phyloP scores from a whole-genome alignment of 176 grass and related monocot genomes.

The Echinochloa phyllopogon region DNA sequence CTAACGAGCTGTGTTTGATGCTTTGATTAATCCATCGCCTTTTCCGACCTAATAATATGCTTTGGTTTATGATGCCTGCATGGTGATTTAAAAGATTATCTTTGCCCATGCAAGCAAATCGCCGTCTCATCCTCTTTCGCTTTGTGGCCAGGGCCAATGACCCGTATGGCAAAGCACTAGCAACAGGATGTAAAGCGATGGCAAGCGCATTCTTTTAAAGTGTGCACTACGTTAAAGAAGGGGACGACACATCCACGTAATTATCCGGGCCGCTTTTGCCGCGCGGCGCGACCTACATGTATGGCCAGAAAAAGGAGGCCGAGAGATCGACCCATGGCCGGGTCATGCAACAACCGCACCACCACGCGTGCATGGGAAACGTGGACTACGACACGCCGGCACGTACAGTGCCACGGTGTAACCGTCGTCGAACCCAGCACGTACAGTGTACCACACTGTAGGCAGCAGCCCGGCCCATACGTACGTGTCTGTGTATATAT shows the following conservation, averaged over 20 bases:
- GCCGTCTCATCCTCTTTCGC: neutral
- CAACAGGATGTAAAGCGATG: neutral
- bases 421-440: neutral
- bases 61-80: neutral
- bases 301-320: neutral
- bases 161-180: neutral
- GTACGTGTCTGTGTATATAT: neutral
- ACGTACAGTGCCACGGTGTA: neutral
- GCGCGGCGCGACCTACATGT: neutral
- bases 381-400: neutral
- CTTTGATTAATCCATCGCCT: neutral
- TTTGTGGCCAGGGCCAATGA: neutral
- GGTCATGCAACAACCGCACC: neutral
- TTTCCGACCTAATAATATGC: neutral
- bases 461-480: too few species aligned
- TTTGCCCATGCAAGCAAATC: neutral
- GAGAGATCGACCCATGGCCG: neutral
- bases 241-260: neutral
- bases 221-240: neutral
- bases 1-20: neutral
- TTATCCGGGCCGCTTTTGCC: neutral
- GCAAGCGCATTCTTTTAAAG: neutral
- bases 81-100: neutral
- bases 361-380: neutral
- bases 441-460: neutral